Percentiles rank a stretch among this genome's conserved stretches.
phyloP scores from a whole-genome alignment of 495 filamentous ascomycete genomes.

The Annulohypoxylon stygium region DNA sequence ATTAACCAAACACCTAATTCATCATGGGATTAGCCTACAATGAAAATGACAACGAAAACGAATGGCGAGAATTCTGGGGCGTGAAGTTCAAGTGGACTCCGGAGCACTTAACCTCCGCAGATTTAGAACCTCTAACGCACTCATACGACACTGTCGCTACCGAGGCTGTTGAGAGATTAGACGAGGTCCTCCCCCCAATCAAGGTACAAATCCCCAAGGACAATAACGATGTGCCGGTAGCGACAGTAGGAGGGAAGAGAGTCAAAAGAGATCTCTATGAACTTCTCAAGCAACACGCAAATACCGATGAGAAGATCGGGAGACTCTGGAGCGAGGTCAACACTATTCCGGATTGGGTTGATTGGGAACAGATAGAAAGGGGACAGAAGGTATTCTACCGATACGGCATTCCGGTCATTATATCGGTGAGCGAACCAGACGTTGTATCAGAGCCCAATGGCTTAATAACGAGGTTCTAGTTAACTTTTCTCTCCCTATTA shows the following conservation, averaged over 20 bases:
- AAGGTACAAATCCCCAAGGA: slow-evolving; percentile 20
- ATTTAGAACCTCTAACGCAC: slow-evolving; percentile 70
- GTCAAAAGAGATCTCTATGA: slow-evolving; percentile 69
- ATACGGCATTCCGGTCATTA: slow-evolving; percentile 75
- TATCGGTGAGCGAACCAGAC: slow-evolving; percentile 51
- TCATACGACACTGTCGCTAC: slow-evolving; percentile 78
- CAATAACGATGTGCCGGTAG: slow-evolving; percentile 18
- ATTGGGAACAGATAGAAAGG: slow-evolving; percentile 81
- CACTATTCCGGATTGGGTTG: slow-evolving; percentile 81
- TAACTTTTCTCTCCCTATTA: slow-evolving; percentile 75
- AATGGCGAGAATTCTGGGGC: slow-evolving; percentile 68
- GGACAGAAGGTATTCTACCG: slow-evolving; percentile 79
- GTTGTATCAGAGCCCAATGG: neutral
- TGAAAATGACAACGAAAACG: slow-evolving; percentile 44
- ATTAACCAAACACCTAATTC: too few relatives aligned
- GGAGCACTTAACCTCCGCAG: slow-evolving; percentile 71
- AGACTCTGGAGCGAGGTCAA: slow-evolving; percentile 77
- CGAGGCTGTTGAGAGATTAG: slow-evolving; percentile 71
- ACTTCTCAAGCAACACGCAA: slow-evolving; percentile 69
- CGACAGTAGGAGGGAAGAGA: slow-evolving; percentile 45
- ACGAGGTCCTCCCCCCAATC: slow-evolving; percentile 62
- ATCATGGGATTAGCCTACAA: slow-evolving; percentile 30
- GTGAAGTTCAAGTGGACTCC: slow-evolving; percentile 78
- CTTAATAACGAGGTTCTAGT: slow-evolving; percentile 42
- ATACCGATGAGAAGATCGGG: slow-evolving; percentile 67